phyloP scores from a whole-genome alignment of 768 basidiomycete species.

The Trametes cinnabarina region DNA sequence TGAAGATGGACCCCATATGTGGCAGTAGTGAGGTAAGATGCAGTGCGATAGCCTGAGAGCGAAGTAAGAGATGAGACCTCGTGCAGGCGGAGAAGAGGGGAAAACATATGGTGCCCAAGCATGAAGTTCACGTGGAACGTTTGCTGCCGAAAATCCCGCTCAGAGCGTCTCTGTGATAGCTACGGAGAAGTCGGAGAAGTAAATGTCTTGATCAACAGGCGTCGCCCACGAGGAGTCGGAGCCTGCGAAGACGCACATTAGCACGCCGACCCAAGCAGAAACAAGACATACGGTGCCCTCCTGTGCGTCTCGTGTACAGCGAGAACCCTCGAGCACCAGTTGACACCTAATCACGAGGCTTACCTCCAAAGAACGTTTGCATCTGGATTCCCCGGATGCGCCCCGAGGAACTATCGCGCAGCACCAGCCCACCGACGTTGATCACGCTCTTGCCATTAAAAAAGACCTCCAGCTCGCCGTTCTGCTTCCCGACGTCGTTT shows the following conservation, averaged over 20 bases:
- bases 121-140: neutral
- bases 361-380: conserved; percentile 81
- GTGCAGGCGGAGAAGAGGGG: neutral
- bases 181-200: conserved; percentile 69
- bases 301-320: neutral
- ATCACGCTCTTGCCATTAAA: conserved; percentile 64
- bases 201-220: conserved; percentile 58
- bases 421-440: conserved; percentile 51
- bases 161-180: conserved; percentile 52
- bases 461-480: conserved; percentile 72
- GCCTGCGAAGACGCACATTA: conserved; percentile 35
- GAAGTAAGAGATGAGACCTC: neutral
- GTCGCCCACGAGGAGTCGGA: conserved; percentile 50
- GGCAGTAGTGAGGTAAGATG: too few species aligned
- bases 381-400: conserved; percentile 68
- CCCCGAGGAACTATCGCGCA: conserved; percentile 48
- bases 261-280: conserved; percentile 14
- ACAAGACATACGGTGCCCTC: neutral
- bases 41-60: neutral
- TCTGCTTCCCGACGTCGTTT: conserved; percentile 65
- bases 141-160: neutral
- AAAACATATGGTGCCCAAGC: neutral
- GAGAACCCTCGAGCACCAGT: neutral
- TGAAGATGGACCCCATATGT: conserved; percentile 7
- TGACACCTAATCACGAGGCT: conserved; percentile 19